Evolutionary conservation across 2,329 filamentous ascomycete species (phyloP), one percentile per base, ranked within the genome.

Genomic region (Piedraia hortae): DNA sequence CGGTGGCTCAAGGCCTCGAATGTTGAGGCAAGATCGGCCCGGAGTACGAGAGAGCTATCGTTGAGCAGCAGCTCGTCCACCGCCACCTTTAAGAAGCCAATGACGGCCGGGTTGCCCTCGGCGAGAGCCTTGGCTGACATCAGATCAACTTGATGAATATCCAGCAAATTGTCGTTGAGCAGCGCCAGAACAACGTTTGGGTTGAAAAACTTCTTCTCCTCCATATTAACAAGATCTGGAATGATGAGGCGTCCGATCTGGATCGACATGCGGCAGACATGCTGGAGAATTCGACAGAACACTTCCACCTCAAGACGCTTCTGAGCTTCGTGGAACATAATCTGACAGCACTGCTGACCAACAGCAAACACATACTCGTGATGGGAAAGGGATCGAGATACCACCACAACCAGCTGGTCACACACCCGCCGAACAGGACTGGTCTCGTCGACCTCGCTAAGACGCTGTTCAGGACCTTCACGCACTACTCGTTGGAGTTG

Each of bases 11-110:
- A 66, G 20, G 66, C 70, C 31, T 82, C 69, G 24, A 90, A 56
- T 26, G 75, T 88, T 29, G 64, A 60, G 4, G 75, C 67, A 37
- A 91, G 88, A 45, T 93, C 78, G 2, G 78, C 67, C 34, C 77
- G 72, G 21, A 91, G 51, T 1, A 71, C 72, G 17, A 70, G 60
- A 1, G 77, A 74, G 19, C 67, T 63, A 21, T 78, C 73, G 32
- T 63, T 73, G 21, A 89, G 59, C 5, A 91, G 50, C 0, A 80
- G 62, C 19, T 75, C 61, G 31, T 85, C 71, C 30, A 90, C 54
- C 19, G 91, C 53, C 19, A 67, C 65, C 22, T 69, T 64, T n/a
- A 93, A 55, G 39, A 89, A 72, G 25, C 77, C 64, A 3, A 91
- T 48, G 2, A 72, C 74, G 11, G 59, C 58, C 5, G 65, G 56